Evolutionary conservation across 805 yeast species (phyloP).

Genomic region (Kuraishia borneana): DNA sequence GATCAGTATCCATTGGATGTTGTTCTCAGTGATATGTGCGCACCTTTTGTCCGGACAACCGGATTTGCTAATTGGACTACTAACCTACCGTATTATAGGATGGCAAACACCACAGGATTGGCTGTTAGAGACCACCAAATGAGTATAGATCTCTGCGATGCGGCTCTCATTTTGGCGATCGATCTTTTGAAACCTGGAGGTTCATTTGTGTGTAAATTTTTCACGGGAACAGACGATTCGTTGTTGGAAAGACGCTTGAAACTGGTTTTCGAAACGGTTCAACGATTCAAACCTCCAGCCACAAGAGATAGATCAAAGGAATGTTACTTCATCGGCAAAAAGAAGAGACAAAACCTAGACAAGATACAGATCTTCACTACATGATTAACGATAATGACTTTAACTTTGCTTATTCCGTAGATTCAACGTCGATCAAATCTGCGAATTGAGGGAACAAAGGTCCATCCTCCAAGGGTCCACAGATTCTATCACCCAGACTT

Average conservation of each 20-base stretch:
- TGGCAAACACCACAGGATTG: slow-evolving; percentile 85
- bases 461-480: slow-evolving; percentile 25
- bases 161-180: slow-evolving; percentile 70
- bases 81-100: slow-evolving; percentile 78
- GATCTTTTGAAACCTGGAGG: slow-evolving; percentile 67
- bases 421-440: slow-evolving; percentile 30
- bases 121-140: slow-evolving; percentile 70
- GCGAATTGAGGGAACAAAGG: slow-evolving; percentile 21
- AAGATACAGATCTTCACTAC: slow-evolving; percentile 30
- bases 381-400: slow-evolving; percentile 1
- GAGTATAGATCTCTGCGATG: slow-evolving; percentile 89
- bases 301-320: slow-evolving; percentile 75
- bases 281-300: slow-evolving; percentile 70
- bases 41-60: slow-evolving; percentile 38
- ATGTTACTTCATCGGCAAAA: slow-evolving; percentile 65
- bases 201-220: slow-evolving; percentile 69
- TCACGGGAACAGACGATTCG: slow-evolving; percentile 70
- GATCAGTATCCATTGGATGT: slow-evolving; percentile 41
- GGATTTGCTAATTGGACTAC: slow-evolving; percentile 53
- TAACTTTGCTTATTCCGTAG: slow-evolving; percentile 14
- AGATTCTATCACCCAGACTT: slow-evolving; percentile 51
- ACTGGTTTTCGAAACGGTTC: slow-evolving; percentile 50
- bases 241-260: slow-evolving; percentile 48
- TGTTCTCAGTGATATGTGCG: slow-evolving; percentile 78
- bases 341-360: slow-evolving; percentile 28